Conservation (phyloP, 192 early-diverging fungal genomes). For the Backusella sp. region DNA sequence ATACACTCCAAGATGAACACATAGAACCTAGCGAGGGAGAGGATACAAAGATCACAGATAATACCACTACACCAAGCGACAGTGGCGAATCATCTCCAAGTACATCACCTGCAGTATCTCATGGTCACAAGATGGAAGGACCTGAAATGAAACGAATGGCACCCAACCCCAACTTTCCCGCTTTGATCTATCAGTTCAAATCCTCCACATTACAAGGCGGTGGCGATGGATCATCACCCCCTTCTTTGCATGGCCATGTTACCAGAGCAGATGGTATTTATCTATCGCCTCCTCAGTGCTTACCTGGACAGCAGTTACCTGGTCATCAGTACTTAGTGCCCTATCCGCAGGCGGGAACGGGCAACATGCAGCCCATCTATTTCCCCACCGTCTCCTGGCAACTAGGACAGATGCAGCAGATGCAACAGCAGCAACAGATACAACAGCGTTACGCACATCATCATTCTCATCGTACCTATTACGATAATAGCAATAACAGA, state of each 20-base stretch:
- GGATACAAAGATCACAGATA: background rate
- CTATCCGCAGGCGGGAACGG: slow-evolving; percentile 10
- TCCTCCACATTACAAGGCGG: background rate
- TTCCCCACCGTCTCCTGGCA: slow-evolving; percentile 1
- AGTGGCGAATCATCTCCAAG: background rate
- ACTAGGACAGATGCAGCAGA: background rate
- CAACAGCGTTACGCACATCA: background rate
- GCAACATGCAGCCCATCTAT: background rate
- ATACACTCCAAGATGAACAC: background rate
- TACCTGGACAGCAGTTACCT: background rate
- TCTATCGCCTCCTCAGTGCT: background rate
- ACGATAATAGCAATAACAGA: background rate
- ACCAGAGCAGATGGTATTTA: slow-evolving; percentile 6
- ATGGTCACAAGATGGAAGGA: background rate
- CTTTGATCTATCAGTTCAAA: slow-evolving; percentile 14
- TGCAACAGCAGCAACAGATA: background rate
- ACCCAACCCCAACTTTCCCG: background rate
- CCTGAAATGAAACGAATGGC: background rate
- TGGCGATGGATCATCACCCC: background rate
- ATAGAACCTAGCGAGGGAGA: background rate
- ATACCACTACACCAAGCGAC: background rate
- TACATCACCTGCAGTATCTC: background rate
- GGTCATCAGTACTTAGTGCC: slow-evolving; percentile 7
- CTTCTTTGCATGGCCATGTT: background rate
- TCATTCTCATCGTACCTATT: background rate